Conservation (phyloP, 169 alveolate genomes). For the Eimeria nieschulzi region DNA sequence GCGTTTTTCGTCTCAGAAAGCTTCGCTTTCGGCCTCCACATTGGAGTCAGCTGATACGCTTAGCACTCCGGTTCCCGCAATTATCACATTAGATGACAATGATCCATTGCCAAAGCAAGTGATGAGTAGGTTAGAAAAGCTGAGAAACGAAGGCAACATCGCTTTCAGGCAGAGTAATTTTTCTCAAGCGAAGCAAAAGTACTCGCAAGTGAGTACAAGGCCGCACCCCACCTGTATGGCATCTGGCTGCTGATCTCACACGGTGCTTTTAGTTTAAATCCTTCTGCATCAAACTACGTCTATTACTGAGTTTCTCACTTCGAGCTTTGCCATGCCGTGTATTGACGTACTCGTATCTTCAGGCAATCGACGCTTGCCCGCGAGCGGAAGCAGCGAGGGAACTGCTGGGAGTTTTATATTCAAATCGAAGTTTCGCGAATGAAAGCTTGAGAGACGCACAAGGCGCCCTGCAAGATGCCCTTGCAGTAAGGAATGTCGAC, state of each 20-base stretch:
- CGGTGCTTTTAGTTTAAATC: neutral
- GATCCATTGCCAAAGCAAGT: neutral
- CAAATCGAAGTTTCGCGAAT: constrained; percentile 37
- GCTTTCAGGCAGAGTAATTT: constrained; percentile 2
- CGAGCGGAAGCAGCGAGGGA: constrained; percentile 41
- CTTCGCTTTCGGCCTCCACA: too few species aligned
- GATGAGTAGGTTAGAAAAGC: constrained; percentile 1
- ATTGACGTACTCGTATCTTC: neutral
- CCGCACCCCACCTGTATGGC: too few species aligned
- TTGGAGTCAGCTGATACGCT: too few species aligned
- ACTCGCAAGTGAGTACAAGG: constrained; percentile 7
- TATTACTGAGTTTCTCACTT: too few species aligned
- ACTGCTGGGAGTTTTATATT: constrained; percentile 35
- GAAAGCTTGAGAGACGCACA: constrained; percentile 16
- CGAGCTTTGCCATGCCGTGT: too few species aligned
- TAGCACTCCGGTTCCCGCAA: too few species aligned
- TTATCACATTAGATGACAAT: neutral
- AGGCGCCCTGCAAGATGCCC: constrained; percentile 30
- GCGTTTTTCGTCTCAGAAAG: too few species aligned
- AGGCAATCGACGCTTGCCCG: constrained; percentile 61
- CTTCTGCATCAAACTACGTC: neutral
- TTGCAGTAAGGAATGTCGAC: constrained; percentile 9
- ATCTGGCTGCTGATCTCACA: neutral
- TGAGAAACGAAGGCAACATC: constrained; percentile 17
- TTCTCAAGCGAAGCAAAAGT: constrained; percentile 10